Base-by-base conservation (phyloP, 2,329 filamentous ascomycete genomes). In the Aspergillus hiratsukae region DNA sequence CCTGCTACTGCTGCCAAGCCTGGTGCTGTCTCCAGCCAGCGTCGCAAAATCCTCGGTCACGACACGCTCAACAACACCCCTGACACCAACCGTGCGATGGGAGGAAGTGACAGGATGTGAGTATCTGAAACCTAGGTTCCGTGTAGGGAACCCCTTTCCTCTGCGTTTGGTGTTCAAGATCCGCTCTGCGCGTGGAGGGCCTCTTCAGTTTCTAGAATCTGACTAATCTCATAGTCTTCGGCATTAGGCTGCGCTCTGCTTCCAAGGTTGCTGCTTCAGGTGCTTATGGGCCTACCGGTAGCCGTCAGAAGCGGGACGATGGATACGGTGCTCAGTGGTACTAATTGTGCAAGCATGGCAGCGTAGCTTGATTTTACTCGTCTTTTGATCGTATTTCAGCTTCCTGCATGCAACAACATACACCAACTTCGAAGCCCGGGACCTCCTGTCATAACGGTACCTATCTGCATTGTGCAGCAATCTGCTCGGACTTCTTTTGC, bases 71-170 rank as follows among this genome's bases (percentile, higher is more conserved):
- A 90, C 73, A 86, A 90, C 73, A 86, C 84, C 75, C 85, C 86
- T 66, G 87, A 89, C 72, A 86, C 86, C 76, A 87, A 83, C 81
- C 85, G 87, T 77, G 86, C 86, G 77, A 84, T 89, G 72, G 87
- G 87, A 75, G 87, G 87, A 79, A 90, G 87, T 83, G 88, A 91
- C 81, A 88, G 91, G 89, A 96, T 96, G 91, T 96, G 90, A 96
- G 91, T 95, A 80, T 82, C 81, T 84, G 82, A 78, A 81, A 79
- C 80, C 75, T 80, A 75, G 80, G 84, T 87, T 88, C 86, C 85
- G 89, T 87, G 88, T 91, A 92, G 93, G 89, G 87, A 88, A 88
- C 86, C 66, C 72, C 71, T 67, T 68, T 70, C 87, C 86, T 88
- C 86, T 87, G 86, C 87, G 87, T 89, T 87, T 88, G 84, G 85